These are phyloP conservation scores for Pterula multifida DNA, from an alignment of 1,284 basidiomycete species.

Conservation along the genomic window DNA sequence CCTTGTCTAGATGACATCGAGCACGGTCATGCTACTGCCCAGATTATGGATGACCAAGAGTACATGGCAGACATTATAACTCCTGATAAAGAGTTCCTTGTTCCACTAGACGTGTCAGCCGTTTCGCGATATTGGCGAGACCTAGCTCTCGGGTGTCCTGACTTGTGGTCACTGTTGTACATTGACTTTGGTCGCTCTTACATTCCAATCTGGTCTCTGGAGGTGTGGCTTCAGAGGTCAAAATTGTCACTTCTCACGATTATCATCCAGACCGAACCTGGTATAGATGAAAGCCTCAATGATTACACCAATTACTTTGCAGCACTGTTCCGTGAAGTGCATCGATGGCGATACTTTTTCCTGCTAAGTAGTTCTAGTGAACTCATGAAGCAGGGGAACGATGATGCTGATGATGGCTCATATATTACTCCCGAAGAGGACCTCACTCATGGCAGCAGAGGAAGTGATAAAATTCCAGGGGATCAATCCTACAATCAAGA, in stretches of 20 bases:
- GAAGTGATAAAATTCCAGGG: no score
- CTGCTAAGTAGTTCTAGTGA: no score
- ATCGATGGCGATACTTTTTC: no score
- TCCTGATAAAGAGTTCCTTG: neutral
- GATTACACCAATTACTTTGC: no score
- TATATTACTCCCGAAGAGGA: no score
- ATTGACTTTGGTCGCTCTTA: neutral
- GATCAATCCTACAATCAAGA: no score
- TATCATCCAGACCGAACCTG: no score
- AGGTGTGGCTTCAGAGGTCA: neutral
- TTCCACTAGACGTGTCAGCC: neutral
- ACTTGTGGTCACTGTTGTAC: neutral
- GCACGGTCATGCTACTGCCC: neutral
- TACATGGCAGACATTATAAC: neutral
- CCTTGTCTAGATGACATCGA: neutral
- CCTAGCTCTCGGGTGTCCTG: neutral
- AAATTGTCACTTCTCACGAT: neutral
- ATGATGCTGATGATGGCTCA: no score
- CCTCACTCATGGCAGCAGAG: no score
- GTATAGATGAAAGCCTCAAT: no score
- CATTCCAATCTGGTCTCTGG: neutral
- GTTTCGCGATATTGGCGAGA: neutral
- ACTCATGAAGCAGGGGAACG: no score
- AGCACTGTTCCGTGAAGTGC: no score
- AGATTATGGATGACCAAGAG: neutral